Conservation (phyloP, 2,329 filamentous ascomycete genomes). For the Diaporthe capsici region DNA sequence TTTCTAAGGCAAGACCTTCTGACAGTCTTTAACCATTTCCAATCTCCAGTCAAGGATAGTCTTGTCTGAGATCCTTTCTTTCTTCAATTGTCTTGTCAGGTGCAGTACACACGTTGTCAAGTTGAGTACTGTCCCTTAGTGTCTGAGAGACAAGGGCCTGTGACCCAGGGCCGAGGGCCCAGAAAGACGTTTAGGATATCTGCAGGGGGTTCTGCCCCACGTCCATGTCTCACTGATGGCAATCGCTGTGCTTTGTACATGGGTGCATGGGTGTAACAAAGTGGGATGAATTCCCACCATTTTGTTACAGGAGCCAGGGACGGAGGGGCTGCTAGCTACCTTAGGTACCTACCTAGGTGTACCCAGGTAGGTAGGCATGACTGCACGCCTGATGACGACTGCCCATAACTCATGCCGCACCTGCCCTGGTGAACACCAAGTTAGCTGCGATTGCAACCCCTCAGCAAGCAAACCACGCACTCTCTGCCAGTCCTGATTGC, state of each 20-base stretch:
- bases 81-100: not conserved
- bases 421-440: not conserved
- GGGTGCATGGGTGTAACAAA: constrained; percentile 8
- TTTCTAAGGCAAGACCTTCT: not conserved
- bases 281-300: constrained; percentile 19
- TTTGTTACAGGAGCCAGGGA: not conserved
- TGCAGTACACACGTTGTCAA: not conserved
- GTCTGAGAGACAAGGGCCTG: no score
- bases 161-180: not conserved
- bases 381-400: not conserved
- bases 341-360: no score
- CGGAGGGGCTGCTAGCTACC: not conserved
- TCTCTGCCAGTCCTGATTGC: not conserved
- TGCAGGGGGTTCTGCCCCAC: constrained; percentile 22
- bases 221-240: constrained; percentile 12
- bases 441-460: not conserved
- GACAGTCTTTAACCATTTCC: not conserved
- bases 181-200: not conserved
- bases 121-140: not conserved
- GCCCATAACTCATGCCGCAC: not conserved
- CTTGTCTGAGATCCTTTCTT: not conserved
- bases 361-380: not conserved
- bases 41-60: not conserved
- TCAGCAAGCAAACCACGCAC: not conserved
- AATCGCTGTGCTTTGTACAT: not conserved